phyloP scores from a whole-genome alignment of 164 flowering plant genomes.

The Buxus sempervirens region DNA sequence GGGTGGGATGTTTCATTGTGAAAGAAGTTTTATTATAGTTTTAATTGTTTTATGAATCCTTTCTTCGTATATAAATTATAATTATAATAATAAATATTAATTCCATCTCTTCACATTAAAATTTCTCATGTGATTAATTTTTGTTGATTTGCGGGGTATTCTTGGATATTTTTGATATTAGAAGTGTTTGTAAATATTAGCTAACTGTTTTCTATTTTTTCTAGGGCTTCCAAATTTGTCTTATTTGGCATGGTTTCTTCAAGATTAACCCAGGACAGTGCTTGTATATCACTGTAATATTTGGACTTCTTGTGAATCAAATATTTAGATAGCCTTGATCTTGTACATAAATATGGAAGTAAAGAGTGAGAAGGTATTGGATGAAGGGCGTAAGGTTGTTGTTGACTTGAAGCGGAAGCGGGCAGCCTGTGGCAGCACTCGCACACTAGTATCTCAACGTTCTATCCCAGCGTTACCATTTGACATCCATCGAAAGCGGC shows the following conservation, averaged over 20 bases:
- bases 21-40: too few relatives aligned
- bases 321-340: constrained; percentile 38
- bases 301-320: constrained; percentile 17
- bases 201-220: constrained; percentile 7
- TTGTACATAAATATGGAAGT: constrained; percentile 59
- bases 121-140: too few relatives aligned
- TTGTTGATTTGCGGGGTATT: too few relatives aligned
- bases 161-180: not conserved
- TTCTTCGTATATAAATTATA: too few relatives aligned
- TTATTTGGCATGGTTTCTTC: constrained; percentile 9
- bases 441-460: constrained; percentile 16
- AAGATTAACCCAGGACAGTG: constrained; percentile 8
- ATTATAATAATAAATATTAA: too few relatives aligned
- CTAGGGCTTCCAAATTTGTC: constrained; percentile 15
- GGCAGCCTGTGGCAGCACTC: constrained; percentile 36
- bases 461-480: constrained; percentile 16
- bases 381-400: constrained; percentile 34
- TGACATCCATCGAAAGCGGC: constrained; percentile 40
- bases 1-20: too few relatives aligned
- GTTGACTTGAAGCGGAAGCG: constrained; percentile 60
- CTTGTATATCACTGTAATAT: constrained; percentile 1
- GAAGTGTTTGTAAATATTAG: not conserved
- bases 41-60: too few relatives aligned
- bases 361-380: constrained; percentile 77
- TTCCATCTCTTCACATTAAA: too few relatives aligned